A percentile compares a stretch with the other conserved stretches of the same genome.
phyloP scores from a whole-genome alignment of 768 basidiomycete genomes.

The Kwoniella newhampshirensis region DNA sequence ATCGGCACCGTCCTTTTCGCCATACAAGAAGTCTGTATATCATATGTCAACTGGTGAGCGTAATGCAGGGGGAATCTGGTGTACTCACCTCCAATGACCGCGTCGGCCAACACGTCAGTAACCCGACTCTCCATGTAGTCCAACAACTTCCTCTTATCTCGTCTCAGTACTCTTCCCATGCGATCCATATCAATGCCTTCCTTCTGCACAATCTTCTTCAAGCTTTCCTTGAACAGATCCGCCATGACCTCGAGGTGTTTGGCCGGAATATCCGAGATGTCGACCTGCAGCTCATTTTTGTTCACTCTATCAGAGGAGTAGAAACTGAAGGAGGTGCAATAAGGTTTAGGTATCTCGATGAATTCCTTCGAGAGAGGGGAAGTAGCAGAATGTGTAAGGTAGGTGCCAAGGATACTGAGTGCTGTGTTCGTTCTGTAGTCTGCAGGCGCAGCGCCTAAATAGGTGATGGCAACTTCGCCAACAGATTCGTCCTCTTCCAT shows the following conservation, averaged over 20 bases:
- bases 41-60: neutral
- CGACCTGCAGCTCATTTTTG: conserved; percentile 69
- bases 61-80: neutral
- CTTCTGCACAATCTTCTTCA: conserved; percentile 63
- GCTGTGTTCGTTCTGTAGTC: conserved; percentile 59
- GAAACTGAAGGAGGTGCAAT: conserved; percentile 78
- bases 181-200: conserved; percentile 86
- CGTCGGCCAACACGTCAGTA: conserved; percentile 39
- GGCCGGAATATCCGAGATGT: conserved; percentile 77
- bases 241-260: conserved; percentile 75
- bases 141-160: conserved; percentile 77
- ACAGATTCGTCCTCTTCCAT: conserved; percentile 90
- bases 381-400: conserved; percentile 69
- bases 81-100: conserved; percentile 45
- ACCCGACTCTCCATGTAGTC: conserved; percentile 48
- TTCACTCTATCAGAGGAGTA: conserved; percentile 73
- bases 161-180: conserved; percentile 78
- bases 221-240: conserved; percentile 65
- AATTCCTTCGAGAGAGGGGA: conserved; percentile 70
- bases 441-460: conserved; percentile 64
- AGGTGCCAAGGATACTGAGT: conserved; percentile 77
- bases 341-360: conserved; percentile 83
- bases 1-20: conserved; percentile 75
- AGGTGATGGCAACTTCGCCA: conserved; percentile 77
- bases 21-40: conserved; percentile 73